These are phyloP conservation scores for Vanrija pseudolonga DNA, from an alignment of 1,284 basidiomycete species.

Conservation along the genomic window DNA sequence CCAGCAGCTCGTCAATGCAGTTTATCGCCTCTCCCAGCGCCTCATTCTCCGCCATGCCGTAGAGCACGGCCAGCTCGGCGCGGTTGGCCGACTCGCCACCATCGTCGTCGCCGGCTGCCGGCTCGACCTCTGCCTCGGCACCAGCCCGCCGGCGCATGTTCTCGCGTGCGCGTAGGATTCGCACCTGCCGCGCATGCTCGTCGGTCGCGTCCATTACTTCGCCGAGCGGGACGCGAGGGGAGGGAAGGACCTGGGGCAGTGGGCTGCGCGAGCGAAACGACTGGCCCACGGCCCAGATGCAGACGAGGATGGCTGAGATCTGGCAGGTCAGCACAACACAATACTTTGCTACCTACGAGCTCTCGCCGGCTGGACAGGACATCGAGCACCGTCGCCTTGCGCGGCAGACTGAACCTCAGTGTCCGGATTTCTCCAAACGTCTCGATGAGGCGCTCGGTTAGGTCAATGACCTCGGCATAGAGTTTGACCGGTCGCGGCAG, in stretches of 20 bases:
- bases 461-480: conserved; percentile 48
- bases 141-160: conserved; percentile 2
- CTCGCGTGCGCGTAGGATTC: conserved; percentile 7
- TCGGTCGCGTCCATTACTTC: conserved; percentile 44
- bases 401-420: conserved; percentile 46
- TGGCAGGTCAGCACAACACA: background rate
- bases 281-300: conserved; percentile 50
- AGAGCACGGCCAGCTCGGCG: conserved; percentile 42
- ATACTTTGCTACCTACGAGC: conserved; percentile 34
- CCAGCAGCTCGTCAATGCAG: conserved; percentile 45
- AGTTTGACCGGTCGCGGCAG: conserved; percentile 50
- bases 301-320: conserved; percentile 47
- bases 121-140: background rate
- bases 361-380: conserved; percentile 52
- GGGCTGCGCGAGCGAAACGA: conserved; percentile 50
- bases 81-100: conserved; percentile 6
- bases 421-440: conserved; percentile 47
- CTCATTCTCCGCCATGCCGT: conserved; percentile 49
- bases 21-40: conserved; percentile 44
- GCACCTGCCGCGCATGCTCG: conserved; percentile 30
- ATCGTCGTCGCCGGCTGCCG: background rate
- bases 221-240: conserved; percentile 44
- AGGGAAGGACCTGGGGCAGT: conserved; percentile 53
- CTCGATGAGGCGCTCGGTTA: conserved; percentile 45
- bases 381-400: conserved; percentile 50